Evolutionary conservation across 257 asterid genomes (phyloP).

Genomic region (Salvia splendens): DNA sequence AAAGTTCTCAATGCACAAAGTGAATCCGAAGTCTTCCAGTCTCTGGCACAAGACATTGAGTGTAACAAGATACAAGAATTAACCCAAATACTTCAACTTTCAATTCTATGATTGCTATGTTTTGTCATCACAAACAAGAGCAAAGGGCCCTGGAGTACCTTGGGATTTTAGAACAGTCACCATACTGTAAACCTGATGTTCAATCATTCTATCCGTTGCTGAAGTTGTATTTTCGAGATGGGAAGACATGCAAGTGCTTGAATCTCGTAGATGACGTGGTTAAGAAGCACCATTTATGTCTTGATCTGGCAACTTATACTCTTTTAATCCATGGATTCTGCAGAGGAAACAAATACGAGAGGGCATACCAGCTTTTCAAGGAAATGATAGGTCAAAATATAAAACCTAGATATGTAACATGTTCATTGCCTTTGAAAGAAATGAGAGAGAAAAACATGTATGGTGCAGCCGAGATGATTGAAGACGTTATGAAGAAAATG

Average conservation of each 20-base stretch:
- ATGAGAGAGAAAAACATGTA: slow-evolving; percentile 56
- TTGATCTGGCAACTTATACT: slow-evolving; percentile 68
- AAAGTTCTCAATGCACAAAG: slow-evolving; percentile 43
- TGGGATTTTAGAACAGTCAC: slow-evolving; percentile 55
- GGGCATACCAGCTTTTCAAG: slow-evolving; percentile 60
- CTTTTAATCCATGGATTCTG: slow-evolving; percentile 86
- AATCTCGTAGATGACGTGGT: slow-evolving; percentile 23
- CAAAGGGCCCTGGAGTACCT: slow-evolving; percentile 52
- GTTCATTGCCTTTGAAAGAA: slow-evolving; percentile 65
- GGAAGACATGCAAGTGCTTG: slow-evolving; percentile 29
- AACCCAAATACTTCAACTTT: slow-evolving; percentile 72
- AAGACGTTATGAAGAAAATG: slow-evolving; percentile 57
- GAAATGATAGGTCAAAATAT: slow-evolving; percentile 67
- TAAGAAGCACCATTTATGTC: slow-evolving; percentile 40
- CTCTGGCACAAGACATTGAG: slow-evolving; percentile 47
- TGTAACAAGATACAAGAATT: slow-evolving; percentile 41
- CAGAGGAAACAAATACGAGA: slow-evolving; percentile 55
- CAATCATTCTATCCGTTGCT: slow-evolving; percentile 71
- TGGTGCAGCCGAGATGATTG: slow-evolving; percentile 50
- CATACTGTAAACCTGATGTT: slow-evolving; percentile 71
- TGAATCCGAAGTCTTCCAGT: slow-evolving; percentile 54
- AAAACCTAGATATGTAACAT: slow-evolving; percentile 76
- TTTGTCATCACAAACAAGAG: slow-evolving; percentile 62
- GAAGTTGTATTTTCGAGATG: slow-evolving; percentile 28
- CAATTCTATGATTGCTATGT: slow-evolving; percentile 83